These are phyloP conservation scores for Paramecium caudatum DNA, from an alignment of 73 alveolate genomes.

Conservation along the genomic window DNA sequence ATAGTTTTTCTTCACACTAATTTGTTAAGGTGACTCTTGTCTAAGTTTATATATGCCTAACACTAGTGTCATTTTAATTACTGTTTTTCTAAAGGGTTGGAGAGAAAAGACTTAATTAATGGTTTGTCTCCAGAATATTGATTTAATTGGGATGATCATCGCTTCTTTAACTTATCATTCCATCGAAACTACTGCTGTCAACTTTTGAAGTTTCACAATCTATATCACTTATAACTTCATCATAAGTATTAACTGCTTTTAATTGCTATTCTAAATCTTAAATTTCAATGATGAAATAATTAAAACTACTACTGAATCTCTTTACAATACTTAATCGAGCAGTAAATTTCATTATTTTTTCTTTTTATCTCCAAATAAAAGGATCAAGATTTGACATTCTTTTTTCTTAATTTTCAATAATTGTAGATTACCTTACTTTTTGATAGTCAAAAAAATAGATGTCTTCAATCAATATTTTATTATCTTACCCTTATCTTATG, in stretches of 20 bases:
- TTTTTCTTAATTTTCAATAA: not conserved
- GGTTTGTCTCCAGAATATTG: not conserved
- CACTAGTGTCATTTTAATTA: not conserved
- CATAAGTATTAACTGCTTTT: not conserved
- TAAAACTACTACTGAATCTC: not conserved
- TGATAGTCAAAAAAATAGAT: not conserved
- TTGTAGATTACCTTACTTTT: not conserved
- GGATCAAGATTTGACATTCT: constrained; percentile 29
- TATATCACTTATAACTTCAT: not conserved
- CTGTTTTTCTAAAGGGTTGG: not conserved
- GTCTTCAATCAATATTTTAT: not conserved
- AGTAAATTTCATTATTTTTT: not conserved
- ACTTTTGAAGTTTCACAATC: not conserved
- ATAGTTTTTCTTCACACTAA: not conserved
- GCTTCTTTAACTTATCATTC: not conserved
- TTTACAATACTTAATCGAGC: not conserved
- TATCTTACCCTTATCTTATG: not conserved
- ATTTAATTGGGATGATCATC: constrained; percentile 1
- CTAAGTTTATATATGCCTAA: not conserved
- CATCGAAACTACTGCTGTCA: not conserved
- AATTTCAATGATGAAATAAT: constrained; percentile 5
- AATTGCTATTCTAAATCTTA: not conserved
- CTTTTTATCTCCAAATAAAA: not conserved
- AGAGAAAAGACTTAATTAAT: not conserved
- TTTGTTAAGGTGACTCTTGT: not conserved